Base-by-base conservation (phyloP, 257 asterid genomes). In the Rubia yunnanensis region DNA sequence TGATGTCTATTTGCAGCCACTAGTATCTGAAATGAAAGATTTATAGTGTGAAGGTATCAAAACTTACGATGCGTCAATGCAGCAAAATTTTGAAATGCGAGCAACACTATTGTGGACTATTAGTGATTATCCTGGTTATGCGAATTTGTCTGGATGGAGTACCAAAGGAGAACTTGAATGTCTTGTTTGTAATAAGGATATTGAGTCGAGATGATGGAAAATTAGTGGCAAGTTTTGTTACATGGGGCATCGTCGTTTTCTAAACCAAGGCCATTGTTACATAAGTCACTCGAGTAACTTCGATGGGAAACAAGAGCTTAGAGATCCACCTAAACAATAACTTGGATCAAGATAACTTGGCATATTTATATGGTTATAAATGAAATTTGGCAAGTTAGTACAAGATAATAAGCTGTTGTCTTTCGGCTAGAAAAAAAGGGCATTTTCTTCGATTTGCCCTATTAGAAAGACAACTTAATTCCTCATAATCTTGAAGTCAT, bases 51-150 rank as follows among this genome's bases (percentile, higher is more conserved):
- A 14, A 14, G 23, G 55, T 4, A 4, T 49, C 13, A 7, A 49
- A 10, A 49, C 55, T 14, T 49, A 49, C 13, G 23, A 49, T n/a
- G 55, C 23, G 14, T 49, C 55, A 14, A 8, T 1, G n/a, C 17
- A 59, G 64, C 17, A 59, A 11, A 59, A 59, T 18, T 59, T 54
- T 27, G 10, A 30, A 17, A 5, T 59, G 41, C 35, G 64, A 9
- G 39, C 39, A 11, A 0, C 39, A 30, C 0, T 59, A 4, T 5
- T 59, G 14, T 59, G 64, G 64, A 27, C 64, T 13, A 59, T 59
- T 27, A 59, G 64, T 30, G 64, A 59, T 59, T 59, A 26, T 59
- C 20, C 5, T 5, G 64, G 64, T 7, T 30, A 59, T 59, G 64
- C 64, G 27, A 27, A 32, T 17, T 59, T 59, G 27, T 59, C 41